Evolutionary conservation across 192 early-diverging fungal genomes (phyloP).

Genomic region (Gonapodya prolifera): DNA sequence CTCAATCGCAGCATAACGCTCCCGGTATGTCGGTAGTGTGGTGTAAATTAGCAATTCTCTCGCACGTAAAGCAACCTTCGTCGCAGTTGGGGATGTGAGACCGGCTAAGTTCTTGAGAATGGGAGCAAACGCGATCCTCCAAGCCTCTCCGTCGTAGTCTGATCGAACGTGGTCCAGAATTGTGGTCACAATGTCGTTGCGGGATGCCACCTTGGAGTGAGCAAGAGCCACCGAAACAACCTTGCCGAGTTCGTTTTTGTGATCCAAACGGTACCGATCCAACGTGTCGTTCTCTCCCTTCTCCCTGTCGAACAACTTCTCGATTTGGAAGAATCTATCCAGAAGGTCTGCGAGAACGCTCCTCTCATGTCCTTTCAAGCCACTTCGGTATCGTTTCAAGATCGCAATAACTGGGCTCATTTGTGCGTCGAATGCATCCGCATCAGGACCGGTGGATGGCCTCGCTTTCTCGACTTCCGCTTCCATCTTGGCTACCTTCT

Average conservation of each 20-base stretch:
- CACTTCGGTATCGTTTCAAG: conserved; percentile 55
- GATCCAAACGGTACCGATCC: conserved; percentile 13
- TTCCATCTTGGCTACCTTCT: neutral
- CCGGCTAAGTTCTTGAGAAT: conserved; percentile 68
- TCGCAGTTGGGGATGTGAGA: conserved; percentile 55
- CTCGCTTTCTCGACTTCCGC: conserved; percentile 30
- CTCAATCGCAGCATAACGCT: conserved; percentile 73
- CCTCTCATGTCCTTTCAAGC: conserved; percentile 64
- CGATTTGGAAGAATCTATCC: conserved; percentile 72
- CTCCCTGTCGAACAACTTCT: conserved; percentile 65
- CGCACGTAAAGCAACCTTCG: conserved; percentile 87
- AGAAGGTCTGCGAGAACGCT: conserved; percentile 59
- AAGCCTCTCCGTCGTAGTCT: conserved; percentile 21
- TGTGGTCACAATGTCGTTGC: conserved; percentile 46
- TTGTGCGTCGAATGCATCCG: conserved; percentile 33
- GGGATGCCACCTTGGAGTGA: conserved; percentile 68
- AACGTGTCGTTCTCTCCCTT: neutral
- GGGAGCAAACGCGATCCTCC: conserved; percentile 55
- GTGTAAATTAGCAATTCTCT: conserved; percentile 88
- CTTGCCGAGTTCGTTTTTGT: conserved; percentile 66
- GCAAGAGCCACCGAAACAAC: conserved; percentile 63
- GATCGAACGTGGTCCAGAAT: conserved; percentile 73
- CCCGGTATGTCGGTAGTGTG: conserved; percentile 84
- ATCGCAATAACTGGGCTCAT: conserved; percentile 55
- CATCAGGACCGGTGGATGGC: neutral